A percentile compares a stretch with the other conserved stretches of the same genome.
phyloP scores from a whole-genome alignment of 768 basidiomycete genomes.

The Tricholoma saponaceum region DNA sequence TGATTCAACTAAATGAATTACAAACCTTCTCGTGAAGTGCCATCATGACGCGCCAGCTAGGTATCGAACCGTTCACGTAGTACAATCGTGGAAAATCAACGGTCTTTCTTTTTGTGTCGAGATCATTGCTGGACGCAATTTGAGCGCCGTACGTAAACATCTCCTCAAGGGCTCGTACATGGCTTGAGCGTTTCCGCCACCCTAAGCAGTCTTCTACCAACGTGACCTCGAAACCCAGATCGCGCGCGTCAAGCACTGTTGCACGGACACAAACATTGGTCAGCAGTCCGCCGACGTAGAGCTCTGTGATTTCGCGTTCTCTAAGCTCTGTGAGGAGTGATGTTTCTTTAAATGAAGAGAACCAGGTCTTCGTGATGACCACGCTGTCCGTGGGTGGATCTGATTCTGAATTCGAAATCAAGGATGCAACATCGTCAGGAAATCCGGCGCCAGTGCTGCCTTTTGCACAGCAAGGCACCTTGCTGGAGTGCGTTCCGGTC shows the following conservation, averaged over 20 bases:
- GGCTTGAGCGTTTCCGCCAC: conserved; percentile 22
- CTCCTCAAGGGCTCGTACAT: conserved; percentile 16
- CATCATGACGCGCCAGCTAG: conserved; percentile 26
- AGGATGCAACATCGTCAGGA: conserved; percentile 8
- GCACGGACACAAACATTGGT: conserved; percentile 24
- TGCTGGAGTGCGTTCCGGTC: conserved; percentile 19
- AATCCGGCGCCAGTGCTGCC: conserved; percentile 17
- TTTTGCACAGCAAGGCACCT: conserved; percentile 19
- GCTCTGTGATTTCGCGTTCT: conserved; percentile 12
- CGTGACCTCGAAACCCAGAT: conserved; percentile 14
- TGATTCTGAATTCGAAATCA: conserved; percentile 10
- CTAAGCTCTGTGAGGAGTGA: conserved; percentile 13
- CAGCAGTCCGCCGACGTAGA: conserved; percentile 20
- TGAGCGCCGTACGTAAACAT: conserved; percentile 12
- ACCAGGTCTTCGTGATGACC: conserved; percentile 21
- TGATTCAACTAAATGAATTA: background rate
- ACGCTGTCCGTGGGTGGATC: conserved; percentile 5
- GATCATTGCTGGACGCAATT: conserved; percentile 6
- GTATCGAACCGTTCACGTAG: conserved; percentile 25
- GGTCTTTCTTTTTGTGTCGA: conserved; percentile 6
- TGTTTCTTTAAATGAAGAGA: conserved; percentile 24
- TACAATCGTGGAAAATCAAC: conserved; percentile 14
- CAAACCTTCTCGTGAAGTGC: conserved; percentile 24
- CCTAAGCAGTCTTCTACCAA: conserved; percentile 22
- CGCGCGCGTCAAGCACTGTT: conserved; percentile 18